Conservation (phyloP, 129 eudicot species). For the Arctium lappa region DNA sequence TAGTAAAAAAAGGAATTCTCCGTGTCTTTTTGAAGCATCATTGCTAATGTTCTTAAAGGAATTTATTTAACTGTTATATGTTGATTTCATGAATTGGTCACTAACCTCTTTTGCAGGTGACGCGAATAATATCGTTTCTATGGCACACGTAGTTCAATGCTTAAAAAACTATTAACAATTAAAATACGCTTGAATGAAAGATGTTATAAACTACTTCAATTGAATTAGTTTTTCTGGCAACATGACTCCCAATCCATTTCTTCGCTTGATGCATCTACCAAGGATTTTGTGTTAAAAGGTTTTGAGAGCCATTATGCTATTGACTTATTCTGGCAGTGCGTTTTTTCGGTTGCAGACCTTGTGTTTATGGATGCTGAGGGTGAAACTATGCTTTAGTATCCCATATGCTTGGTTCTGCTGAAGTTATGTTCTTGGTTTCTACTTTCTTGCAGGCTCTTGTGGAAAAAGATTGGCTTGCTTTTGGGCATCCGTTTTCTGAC, state of each 20-base stretch:
- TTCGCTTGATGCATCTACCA: not conserved
- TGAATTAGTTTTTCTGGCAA: not conserved
- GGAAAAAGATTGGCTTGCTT: conserved; percentile 98
- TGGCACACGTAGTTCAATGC: not conserved
- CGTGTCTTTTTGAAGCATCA: not conserved
- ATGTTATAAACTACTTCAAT: not conserved
- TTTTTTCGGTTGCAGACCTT: too few species aligned
- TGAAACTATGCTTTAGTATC: not conserved
- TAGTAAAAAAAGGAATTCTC: not conserved
- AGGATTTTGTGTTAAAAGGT: not conserved
- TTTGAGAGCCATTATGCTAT: not conserved
- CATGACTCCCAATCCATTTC: not conserved
- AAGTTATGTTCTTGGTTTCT: not conserved
- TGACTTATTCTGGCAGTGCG: not conserved
- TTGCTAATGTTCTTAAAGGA: not conserved
- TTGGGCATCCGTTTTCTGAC: conserved; percentile 99
- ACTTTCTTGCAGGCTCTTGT: conserved; percentile 70
- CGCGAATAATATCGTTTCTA: not conserved
- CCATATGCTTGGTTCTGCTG: not conserved
- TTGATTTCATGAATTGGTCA: not conserved
- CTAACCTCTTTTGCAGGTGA: not conserved
- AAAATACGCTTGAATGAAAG: not conserved
- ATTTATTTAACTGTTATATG: not conserved
- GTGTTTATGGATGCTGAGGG: not conserved
- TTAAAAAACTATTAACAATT: not conserved